Evolutionary conservation across 306 rosid species (phyloP).

Genomic region (Hippophae tibetana): DNA sequence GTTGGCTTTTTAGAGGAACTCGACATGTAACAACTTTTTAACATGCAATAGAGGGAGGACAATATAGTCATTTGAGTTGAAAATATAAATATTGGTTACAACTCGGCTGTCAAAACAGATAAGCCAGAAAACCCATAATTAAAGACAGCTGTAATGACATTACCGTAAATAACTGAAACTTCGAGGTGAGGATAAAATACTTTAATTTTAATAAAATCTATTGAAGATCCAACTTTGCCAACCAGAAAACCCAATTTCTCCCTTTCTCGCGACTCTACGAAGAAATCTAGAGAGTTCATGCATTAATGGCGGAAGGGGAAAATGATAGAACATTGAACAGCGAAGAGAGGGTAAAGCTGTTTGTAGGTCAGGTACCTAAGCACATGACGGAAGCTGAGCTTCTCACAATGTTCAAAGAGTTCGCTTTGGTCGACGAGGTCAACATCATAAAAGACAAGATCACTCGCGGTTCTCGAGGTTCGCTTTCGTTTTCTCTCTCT

Average conservation of each 20-base stretch:
- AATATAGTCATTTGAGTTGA: too few species aligned
- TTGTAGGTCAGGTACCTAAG: conserved; percentile 98
- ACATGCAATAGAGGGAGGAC: too few species aligned
- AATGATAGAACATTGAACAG: conserved; percentile 55
- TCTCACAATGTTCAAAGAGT: conserved; percentile 81
- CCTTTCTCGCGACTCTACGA: conserved; percentile 30
- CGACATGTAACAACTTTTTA: too few species aligned
- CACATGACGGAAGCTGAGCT: conserved; percentile 83
- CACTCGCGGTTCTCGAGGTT: conserved; percentile 91
- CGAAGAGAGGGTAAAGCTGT: conserved; percentile 93
- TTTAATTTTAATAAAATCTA: conserved; percentile 16
- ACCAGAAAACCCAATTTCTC: conserved; percentile 27
- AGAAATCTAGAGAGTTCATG: conserved; percentile 17
- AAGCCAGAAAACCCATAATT: background rate
- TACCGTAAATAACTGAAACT: conserved; percentile 19
- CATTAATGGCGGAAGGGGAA: conserved; percentile 86
- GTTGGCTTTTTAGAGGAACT: too few species aligned
- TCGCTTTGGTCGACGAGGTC: conserved; percentile 89
- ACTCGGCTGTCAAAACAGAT: conserved; percentile 5
- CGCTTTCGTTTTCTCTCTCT: background rate
- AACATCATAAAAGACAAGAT: conserved; percentile 94
- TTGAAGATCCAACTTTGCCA: conserved; percentile 39
- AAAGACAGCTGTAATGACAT: conserved; percentile 22
- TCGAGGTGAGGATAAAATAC: background rate
- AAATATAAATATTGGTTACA: background rate